Evolutionary conservation across 2,329 filamentous ascomycete genomes (phyloP), one percentile per base, ranked within the genome.

Genomic region (Dactylonectria estremocensis): DNA sequence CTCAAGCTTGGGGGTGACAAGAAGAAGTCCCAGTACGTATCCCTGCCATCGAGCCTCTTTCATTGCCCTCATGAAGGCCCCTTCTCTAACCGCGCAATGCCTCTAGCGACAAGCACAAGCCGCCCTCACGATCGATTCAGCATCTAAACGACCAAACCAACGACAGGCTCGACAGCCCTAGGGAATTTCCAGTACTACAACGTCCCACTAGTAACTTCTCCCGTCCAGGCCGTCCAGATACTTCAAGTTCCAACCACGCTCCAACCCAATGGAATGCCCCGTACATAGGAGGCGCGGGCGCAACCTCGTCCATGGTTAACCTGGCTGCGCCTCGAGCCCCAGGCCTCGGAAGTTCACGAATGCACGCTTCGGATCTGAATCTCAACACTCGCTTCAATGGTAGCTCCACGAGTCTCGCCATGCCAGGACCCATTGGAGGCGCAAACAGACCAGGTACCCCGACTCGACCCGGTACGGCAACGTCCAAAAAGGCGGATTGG

Each of bases 1-100:
- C 79, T 90, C 75, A 88, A 85, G 76, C 81, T 89, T 67, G 86
- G 87, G 56, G 82, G 83, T 72, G 86, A 87, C 69, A 89, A 85
- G 80, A 89, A 89, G 78, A 88, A 87, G 83, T 85, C 80, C n/a
- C 77, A 83, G 86, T 83, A 77, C 74, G 78, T 18, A 53, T 64
- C 16, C 16, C 43, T 14, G 6, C 35, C 14, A 4, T 35, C 48
- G 9, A 18, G 20, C 28, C 52, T 37, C 31, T 43, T 24, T 33
- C 20, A 13, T 31, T 43, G 18, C 53, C 11, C 18, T 14, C 13
- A 46, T 54, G 37, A 16, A 49, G 20, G 20, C 52, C 33, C 33
- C 16, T 52, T 33, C 45, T 16, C 72, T 74, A 16, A 74, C 62
- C 35, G 10, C 18, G 9, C 50, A 20, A 20, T 35, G 28, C n/a